Base-by-base conservation (phyloP, 2,329 filamentous ascomycete species). In the Cadophora luteo-olivacea region DNA sequence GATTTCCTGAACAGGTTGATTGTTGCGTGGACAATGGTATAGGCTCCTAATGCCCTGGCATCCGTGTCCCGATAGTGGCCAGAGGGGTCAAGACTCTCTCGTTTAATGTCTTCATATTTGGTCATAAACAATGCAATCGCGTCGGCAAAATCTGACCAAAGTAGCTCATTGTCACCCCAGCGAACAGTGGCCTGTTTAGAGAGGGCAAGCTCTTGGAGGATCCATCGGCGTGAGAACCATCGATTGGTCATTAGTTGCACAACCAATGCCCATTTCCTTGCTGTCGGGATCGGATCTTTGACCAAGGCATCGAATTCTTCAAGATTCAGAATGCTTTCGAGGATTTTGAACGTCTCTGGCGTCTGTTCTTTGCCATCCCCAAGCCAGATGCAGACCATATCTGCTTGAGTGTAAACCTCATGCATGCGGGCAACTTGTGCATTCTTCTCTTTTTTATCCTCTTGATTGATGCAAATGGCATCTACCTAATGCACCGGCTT, bases 201-300 rank as follows among this genome's bases (percentile, higher is more conserved):
- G 0, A 82, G 69, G 0, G 79, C 77, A 22, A 82, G 77, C 64
- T 82, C 81, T 65, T 82, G 80, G 0, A 82, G 75, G 0, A 82
- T 75, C 81, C 81, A 82, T 0, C 79, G 73, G 2, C 79, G 75
- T 16, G 72, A 77, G 51, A 82, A 81, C 80, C 80, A 82, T 0
- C 66, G 68, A 7, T 78, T 64, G 22, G 54, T 66, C 71, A 74
- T 74, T 6, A 74, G 33, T 4, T 65, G 54, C 16, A 73, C 38
- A 16, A 73, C 48, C 24, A 65, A 19, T 9, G 29, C 19, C 58
- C 61, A 71, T 4, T 67, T 22, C 25, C 24, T 36, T 29, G n/a
- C 29, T 9, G 19, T 41, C 1, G 4, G 4, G 1, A n/a, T 9
- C 25, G 12, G 25, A 6, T 7, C 19, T 5, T 5, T 6, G 7